Percentiles rank a stretch among this genome's conserved stretches.
Evolutionary conservation across 176 grass and related monocot genomes (phyloP).

Genomic region (Carex littledalei): DNA sequence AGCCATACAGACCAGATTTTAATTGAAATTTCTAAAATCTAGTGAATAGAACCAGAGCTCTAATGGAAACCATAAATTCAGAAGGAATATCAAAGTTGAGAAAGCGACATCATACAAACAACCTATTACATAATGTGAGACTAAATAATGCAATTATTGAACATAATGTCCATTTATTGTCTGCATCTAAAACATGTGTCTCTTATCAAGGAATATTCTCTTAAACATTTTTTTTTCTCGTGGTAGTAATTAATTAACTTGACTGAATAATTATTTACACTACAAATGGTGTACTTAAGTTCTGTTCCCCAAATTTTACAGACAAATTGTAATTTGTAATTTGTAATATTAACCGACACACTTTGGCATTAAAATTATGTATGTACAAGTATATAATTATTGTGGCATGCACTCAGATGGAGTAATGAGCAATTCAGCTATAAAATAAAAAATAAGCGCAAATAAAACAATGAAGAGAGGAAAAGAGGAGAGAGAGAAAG

Average conservation of each 20-base stretch:
- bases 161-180: background rate
- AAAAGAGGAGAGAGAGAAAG: background rate
- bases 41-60: background rate
- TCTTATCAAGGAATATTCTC: background rate
- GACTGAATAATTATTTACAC: background rate
- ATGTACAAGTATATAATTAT: background rate
- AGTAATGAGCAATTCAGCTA: background rate
- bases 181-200: no score
- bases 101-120: background rate
- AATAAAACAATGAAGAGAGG: background rate
- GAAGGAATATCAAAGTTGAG: background rate
- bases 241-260: background rate
- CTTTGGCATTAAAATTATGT: background rate
- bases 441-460: background rate
- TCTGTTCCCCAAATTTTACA: background rate
- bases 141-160: background rate
- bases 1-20: background rate
- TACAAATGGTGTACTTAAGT: background rate
- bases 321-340: background rate
- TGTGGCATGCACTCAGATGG: background rate
- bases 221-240: background rate
- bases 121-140: background rate
- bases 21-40: constrained; percentile 8
- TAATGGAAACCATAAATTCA: background rate
- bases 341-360: background rate